These are phyloP conservation scores for Raddia distichophylla DNA, from an alignment of 176 grass and related monocot species.

Conservation along the genomic window DNA sequence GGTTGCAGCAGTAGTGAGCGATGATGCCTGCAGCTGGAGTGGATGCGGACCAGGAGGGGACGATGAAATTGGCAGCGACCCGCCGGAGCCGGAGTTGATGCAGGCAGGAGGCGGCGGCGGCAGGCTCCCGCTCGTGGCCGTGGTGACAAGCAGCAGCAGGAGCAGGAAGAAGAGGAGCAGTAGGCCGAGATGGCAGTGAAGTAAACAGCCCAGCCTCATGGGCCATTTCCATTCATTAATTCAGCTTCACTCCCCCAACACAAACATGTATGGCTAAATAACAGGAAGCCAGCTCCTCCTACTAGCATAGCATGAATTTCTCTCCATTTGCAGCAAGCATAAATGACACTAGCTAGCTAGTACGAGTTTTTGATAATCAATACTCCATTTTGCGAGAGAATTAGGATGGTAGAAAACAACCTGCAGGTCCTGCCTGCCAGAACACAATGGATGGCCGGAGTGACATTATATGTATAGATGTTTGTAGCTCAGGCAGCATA, in stretches of 20 bases:
- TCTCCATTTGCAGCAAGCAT: neutral
- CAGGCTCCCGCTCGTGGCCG: neutral
- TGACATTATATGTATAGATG: neutral
- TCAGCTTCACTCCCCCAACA: neutral
- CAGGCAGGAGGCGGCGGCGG: constrained; percentile 4
- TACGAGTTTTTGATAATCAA: neutral
- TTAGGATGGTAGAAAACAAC: neutral
- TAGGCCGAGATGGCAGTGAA: constrained; percentile 49
- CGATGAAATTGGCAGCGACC: too few relatives aligned
- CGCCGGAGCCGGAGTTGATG: too few relatives aligned
- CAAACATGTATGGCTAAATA: too few relatives aligned
- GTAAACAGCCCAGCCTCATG: neutral
- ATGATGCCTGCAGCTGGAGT: neutral
- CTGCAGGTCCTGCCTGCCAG: neutral
- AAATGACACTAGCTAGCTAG: neutral
- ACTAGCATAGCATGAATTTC: too few relatives aligned
- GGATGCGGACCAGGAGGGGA: neutral
- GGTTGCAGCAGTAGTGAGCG: neutral
- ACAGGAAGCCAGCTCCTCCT: too few relatives aligned
- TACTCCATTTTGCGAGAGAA: neutral
- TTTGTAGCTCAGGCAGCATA: neutral
- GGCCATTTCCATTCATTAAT: too few relatives aligned
- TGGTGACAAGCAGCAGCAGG: neutral
- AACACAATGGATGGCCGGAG: neutral
- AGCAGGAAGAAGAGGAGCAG: constrained; percentile 7